These are phyloP conservation scores for Silybum marianum DNA, from an alignment of 129 eudicot species.

Conservation along the genomic window DNA sequence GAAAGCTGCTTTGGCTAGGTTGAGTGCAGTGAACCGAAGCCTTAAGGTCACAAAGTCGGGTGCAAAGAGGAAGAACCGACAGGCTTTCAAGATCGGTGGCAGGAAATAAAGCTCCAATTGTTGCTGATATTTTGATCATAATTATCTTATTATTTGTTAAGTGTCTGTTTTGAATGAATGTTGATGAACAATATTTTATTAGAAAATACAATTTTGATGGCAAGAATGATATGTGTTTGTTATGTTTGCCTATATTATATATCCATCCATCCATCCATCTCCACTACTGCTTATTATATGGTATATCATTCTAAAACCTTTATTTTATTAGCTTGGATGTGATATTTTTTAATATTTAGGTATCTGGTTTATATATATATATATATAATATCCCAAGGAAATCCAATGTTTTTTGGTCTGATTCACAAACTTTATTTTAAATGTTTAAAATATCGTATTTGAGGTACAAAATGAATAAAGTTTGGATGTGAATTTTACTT, in stretches of 20 bases:
- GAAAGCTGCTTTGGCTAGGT: conserved; percentile 95
- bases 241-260: conserved; percentile 1
- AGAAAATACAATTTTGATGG: conserved; percentile 25
- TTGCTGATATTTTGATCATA: conserved; percentile 12
- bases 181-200: not conserved
- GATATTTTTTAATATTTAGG: too few species aligned
- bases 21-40: conserved; percentile 89
- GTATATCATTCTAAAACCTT: not conserved
- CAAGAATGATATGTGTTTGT: not conserved
- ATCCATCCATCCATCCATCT: not conserved
- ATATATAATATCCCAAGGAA: too few species aligned
- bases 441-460: too few species aligned
- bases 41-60: conserved; percentile 93
- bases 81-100: conserved; percentile 47
- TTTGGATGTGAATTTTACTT: too few species aligned
- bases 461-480: too few species aligned
- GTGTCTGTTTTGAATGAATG: not conserved
- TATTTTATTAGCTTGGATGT: not conserved
- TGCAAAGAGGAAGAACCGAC: conserved; percentile 94
- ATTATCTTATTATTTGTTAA: conserved; percentile 14
- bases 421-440: too few species aligned
- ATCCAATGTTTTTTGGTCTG: too few species aligned
- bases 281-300: not conserved
- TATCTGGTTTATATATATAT: too few species aligned
- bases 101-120: conserved; percentile 35